Conservation (phyloP, 768 basidiomycete species). For the Boletus barrowsii region DNA sequence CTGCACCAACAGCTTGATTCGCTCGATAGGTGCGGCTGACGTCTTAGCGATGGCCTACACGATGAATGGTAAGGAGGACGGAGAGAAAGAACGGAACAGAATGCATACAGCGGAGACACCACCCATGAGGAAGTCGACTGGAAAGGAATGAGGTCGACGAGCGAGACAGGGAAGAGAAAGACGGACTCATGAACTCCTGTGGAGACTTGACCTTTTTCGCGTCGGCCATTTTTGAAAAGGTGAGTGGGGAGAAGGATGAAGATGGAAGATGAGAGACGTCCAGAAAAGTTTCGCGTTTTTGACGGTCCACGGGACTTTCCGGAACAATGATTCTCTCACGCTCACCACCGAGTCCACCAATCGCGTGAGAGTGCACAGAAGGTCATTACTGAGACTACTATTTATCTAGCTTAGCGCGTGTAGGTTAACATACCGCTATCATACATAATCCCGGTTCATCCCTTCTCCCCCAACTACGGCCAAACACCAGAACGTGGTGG, state of each 20-base stretch:
- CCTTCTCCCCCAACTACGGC: conserved; percentile 22
- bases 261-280: conserved; percentile 43
- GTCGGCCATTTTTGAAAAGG: conserved; percentile 68
- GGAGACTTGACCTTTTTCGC: conserved; percentile 82
- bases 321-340: conserved; percentile 28
- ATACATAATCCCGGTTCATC: conserved; percentile 11
- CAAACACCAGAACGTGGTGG: conserved; percentile 25
- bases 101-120: conserved; percentile 83
- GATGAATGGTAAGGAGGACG: conserved; percentile 18
- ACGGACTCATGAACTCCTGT: conserved; percentile 81
- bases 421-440: conserved; percentile 14
- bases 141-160: conserved; percentile 13
- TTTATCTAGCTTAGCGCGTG: background rate
- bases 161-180: background rate
- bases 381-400: conserved; percentile 4
- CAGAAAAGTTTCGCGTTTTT: conserved; percentile 49
- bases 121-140: conserved; percentile 95
- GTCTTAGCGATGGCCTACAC: conserved; percentile 96
- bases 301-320: conserved; percentile 32
- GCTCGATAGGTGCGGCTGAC: conserved; percentile 98
- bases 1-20: conserved; percentile 97
- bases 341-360: conserved; percentile 21
- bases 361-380: background rate
- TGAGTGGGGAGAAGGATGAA: conserved; percentile 39
- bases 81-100: background rate